These are phyloP conservation scores for Leccinum pachyderme DNA, from an alignment of 1,284 basidiomycete genomes.

Conservation along the genomic window DNA sequence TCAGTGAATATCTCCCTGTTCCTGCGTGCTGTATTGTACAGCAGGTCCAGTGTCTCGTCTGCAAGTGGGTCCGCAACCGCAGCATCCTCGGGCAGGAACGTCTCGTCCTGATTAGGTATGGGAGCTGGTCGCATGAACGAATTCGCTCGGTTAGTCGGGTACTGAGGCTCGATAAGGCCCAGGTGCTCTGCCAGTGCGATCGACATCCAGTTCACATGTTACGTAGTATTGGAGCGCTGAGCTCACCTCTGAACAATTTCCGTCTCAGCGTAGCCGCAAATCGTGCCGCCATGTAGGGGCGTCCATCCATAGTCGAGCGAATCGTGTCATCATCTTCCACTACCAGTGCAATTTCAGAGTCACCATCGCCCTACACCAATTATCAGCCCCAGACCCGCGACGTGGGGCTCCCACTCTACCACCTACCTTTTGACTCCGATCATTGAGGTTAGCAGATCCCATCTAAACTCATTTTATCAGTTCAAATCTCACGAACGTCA, in stretches of 20 bases:
- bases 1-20: constrained; percentile 84
- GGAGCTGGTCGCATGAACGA: constrained; percentile 82
- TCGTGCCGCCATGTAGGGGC: constrained; percentile 62
- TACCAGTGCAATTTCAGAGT: constrained; percentile 90
- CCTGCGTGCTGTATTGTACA: constrained; percentile 70
- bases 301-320: constrained; percentile 76
- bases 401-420: neutral
- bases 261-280: constrained; percentile 80
- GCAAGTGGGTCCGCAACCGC: constrained; percentile 80
- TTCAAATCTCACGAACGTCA: neutral
- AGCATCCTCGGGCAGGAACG: constrained; percentile 53
- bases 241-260: constrained; percentile 68
- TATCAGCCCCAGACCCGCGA: constrained; percentile 9
- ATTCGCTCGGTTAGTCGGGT: constrained; percentile 41
- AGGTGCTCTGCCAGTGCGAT: constrained; percentile 65
- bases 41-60: constrained; percentile 58
- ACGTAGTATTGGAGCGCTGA: neutral
- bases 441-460: constrained; percentile 89
- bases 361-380: constrained; percentile 70
- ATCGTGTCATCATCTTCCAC: constrained; percentile 86
- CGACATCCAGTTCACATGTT: constrained; percentile 1
- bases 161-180: constrained; percentile 73
- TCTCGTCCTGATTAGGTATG: constrained; percentile 65
- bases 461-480: constrained; percentile 46
- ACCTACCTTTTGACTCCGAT: constrained; percentile 71